phyloP scores from a whole-genome alignment of 179 eudicot species.

The Beta lomatogona region DNA sequence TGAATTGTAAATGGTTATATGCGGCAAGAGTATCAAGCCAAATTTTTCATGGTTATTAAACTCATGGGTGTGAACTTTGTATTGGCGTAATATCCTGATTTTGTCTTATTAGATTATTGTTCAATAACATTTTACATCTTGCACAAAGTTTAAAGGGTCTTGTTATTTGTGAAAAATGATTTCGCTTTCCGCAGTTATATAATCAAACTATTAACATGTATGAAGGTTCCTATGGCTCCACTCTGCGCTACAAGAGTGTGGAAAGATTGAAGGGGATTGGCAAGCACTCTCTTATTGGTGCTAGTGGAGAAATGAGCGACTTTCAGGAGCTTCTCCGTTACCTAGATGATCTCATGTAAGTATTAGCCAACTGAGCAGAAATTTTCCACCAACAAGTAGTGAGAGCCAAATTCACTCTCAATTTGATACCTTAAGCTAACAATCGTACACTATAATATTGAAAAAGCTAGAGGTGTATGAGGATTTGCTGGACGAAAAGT shows the following conservation, averaged over 20 bases:
- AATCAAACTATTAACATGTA: constrained; percentile 9
- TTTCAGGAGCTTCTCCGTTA: constrained; percentile 83
- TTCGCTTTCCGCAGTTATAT: background rate
- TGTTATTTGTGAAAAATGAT: background rate
- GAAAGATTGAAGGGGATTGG: constrained; percentile 87
- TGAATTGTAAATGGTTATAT: background rate
- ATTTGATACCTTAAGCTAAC: background rate
- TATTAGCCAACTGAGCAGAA: background rate
- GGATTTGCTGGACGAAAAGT: background rate
- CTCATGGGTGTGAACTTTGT: background rate
- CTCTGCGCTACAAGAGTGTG: constrained; percentile 90
- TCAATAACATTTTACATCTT: background rate
- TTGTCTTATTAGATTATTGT: background rate
- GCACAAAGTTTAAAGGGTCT: background rate
- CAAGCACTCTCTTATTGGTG: constrained; percentile 89
- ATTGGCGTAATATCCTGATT: background rate
- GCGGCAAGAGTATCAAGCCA: no score
- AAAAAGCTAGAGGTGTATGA: background rate
- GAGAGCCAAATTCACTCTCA: background rate
- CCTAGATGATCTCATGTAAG: constrained; percentile 94
- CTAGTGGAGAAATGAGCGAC: constrained; percentile 96
- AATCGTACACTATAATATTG: background rate
- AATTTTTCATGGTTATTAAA: background rate
- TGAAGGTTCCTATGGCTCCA: constrained; percentile 94
- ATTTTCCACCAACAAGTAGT: background rate